Evolutionary conservation across 441 rosid species (phyloP).

Genomic region (Metrosideros polymorpha): DNA sequence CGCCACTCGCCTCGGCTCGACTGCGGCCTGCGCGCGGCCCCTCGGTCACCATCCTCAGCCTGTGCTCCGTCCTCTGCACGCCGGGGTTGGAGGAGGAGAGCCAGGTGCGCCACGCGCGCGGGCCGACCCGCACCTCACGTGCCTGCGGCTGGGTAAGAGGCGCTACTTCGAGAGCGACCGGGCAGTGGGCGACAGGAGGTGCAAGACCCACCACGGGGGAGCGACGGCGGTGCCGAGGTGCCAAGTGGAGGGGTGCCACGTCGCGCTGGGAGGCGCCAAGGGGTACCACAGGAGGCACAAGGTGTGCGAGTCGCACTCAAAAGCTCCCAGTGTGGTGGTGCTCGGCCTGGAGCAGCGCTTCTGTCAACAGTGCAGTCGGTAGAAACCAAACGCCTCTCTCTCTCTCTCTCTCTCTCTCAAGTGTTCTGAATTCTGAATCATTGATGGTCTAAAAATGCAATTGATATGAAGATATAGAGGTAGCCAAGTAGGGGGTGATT

Average conservation of each 20-base stretch:
- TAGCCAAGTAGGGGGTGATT: neutral
- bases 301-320: slow-evolving; percentile 72
- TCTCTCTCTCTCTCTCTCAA: neutral
- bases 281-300: slow-evolving; percentile 75
- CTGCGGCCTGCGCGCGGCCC: neutral
- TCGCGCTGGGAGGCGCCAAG: slow-evolving; percentile 47
- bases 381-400: neutral
- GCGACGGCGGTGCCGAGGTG: slow-evolving; percentile 37
- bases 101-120: slow-evolving; percentile 5
- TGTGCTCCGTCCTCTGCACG: slow-evolving; percentile 14
- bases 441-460: neutral
- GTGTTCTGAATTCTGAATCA: neutral
- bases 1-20: neutral
- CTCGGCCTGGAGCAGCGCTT: slow-evolving; percentile 66
- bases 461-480: neutral
- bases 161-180: slow-evolving; percentile 36
- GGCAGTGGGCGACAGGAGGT: neutral
- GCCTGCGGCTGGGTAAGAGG: slow-evolving; percentile 46
- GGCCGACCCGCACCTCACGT: slow-evolving; percentile 40
- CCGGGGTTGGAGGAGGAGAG: slow-evolving; percentile 6
- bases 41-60: neutral
- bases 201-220: slow-evolving; percentile 4
- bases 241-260: slow-evolving; percentile 71
- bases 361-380: slow-evolving; percentile 95
- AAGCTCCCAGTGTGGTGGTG: slow-evolving; percentile 58